Base-by-base conservation (phyloP, 2,329 filamentous ascomycete genomes). In the Aaosphaeria arxii region DNA sequence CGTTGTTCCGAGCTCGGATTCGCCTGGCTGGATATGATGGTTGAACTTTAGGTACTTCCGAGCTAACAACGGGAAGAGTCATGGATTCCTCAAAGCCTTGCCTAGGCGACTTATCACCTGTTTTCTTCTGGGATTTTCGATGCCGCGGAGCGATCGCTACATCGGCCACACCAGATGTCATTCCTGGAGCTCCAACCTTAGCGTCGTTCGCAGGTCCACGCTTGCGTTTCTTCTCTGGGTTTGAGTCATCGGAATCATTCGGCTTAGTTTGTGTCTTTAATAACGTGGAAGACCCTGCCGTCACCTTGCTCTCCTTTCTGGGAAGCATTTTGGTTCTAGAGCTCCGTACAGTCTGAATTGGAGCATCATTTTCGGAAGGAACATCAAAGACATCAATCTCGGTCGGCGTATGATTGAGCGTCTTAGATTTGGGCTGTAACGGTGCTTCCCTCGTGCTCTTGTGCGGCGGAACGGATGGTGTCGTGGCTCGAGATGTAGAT, bases 191-290 rank as follows among this genome's bases (percentile, higher is more conserved):
- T 24, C 17, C 17, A 24, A 24, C 17, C 17, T 24, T 24, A 24
- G 17, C 17, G 17, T 24, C 17, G 17, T 24, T 24, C 17, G 17
- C 17, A 24, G 17, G 17, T 24, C 17, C 17, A 24, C 66, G 55
- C 49, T 69, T 70, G 13, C 67, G 61, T 49, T 66, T 68, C 32
- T 59, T 62, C 11, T 59, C 58, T 28, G 55, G 47, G 38, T 55
- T 61, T 6, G 66, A 66, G n/a, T 61, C 57, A 43, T 64, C 64
- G 2, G 65, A 63, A 6, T 63, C 61, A 0, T 43, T 44, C 1
- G 46, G 49, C 2, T 48, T 44, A 30, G 52, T 57, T 6, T 50
- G 56, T 9, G 50, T 48, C 5, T 40, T 42, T 13, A 38, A 2
- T 36, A 3, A 11, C 4, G 7, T 40, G 9, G 39, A 40, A 11